Conservation (phyloP, 305 asterid genomes). For the Solanum hybrid region DNA sequence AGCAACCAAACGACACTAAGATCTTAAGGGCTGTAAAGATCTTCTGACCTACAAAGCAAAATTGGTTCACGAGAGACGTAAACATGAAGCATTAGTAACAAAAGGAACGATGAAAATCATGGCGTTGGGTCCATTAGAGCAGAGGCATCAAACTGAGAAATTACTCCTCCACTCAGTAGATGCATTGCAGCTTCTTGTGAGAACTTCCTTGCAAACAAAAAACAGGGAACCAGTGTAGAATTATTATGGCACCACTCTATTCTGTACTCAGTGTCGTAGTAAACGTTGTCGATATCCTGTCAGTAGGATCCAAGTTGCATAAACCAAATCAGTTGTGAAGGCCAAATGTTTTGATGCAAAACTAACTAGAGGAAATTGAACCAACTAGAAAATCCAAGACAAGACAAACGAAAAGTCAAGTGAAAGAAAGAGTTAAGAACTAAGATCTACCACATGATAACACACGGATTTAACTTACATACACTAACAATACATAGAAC, state of each 20-base stretch:
- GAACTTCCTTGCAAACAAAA: constrained; percentile 75
- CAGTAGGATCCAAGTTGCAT: background rate
- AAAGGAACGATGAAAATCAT: constrained; percentile 8
- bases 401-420: background rate
- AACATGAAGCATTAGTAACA: background rate
- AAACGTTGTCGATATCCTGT: constrained; percentile 71
- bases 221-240: constrained; percentile 54
- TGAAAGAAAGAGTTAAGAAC: background rate
- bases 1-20: background rate
- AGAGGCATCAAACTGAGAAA: constrained; percentile 42
- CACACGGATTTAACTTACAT: background rate
- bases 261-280: constrained; percentile 73
- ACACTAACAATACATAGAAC: background rate
- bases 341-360: background rate
- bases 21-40: background rate
- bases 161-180: constrained; percentile 49
- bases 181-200: constrained; percentile 88
- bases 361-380: background rate
- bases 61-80: background rate
- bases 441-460: background rate
- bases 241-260: constrained; percentile 88
- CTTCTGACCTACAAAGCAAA: background rate
- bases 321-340: background rate
- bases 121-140: constrained; percentile 29
- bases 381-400: background rate